Conservation (phyloP, 2,329 filamentous ascomycete genomes). For the Spiromastix sp. region DNA sequence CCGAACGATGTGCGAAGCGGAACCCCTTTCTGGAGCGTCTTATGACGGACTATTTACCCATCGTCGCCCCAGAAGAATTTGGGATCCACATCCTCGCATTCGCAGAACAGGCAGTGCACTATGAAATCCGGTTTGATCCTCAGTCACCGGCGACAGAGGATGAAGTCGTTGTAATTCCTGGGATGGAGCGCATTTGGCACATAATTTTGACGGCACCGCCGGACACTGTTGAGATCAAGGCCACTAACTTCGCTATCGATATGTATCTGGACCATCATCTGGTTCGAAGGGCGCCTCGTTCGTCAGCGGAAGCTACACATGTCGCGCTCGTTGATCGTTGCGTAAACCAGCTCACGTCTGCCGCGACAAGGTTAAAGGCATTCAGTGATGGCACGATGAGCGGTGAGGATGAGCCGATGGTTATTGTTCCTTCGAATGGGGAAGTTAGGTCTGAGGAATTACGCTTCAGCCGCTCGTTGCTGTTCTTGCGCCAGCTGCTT, state of each 20-base stretch:
- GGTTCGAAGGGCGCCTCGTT: conserved; percentile 31
- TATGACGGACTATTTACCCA: conserved; percentile 32
- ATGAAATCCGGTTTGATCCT: conserved; percentile 48
- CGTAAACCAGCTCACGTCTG: conserved; percentile 55
- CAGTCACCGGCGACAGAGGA: conserved; percentile 33
- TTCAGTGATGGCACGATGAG: conserved; percentile 34
- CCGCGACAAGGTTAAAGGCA: conserved; percentile 48
- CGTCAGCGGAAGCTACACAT: conserved; percentile 50
- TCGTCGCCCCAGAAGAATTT: conserved; percentile 27
- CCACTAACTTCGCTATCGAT: conserved; percentile 61
- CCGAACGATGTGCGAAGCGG: conserved; percentile 18
- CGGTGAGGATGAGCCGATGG: conserved; percentile 45
- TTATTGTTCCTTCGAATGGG: conserved; percentile 38
- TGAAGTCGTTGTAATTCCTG: conserved; percentile 35
- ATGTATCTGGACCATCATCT: conserved; percentile 54
- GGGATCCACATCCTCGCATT: conserved; percentile 31
- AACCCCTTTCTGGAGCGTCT: conserved; percentile 35
- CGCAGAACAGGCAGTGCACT: conserved; percentile 31
- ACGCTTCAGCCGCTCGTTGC: conserved; percentile 58
- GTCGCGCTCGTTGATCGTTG: conserved; percentile 63
- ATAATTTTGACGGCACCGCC: conserved; percentile 62
- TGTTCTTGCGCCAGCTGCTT: conserved; percentile 58
- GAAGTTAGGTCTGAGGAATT: conserved; percentile 47
- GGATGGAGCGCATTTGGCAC: conserved; percentile 68
- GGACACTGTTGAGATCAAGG: conserved; percentile 54